Evolutionary conservation across 257 asterid genomes (phyloP).

Genomic region (Catharanthus roseus): DNA sequence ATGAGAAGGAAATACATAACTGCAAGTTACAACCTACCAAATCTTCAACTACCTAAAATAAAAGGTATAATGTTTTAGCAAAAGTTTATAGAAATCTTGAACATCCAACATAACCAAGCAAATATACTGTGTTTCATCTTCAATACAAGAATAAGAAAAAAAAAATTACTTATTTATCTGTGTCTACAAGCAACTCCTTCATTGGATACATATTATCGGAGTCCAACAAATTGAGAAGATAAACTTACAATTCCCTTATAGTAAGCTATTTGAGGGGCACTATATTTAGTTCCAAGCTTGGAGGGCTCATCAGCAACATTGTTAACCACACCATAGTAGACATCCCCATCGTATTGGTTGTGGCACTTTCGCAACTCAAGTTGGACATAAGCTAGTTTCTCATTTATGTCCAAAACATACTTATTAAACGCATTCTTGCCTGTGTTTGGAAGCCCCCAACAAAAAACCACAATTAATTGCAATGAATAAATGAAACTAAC

Average conservation of each 20-base stretch:
- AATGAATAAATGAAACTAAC: not conserved
- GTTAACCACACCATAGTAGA: constrained; percentile 83
- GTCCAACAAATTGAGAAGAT: not conserved
- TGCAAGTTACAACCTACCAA: too few species aligned
- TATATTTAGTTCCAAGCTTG: constrained; percentile 80
- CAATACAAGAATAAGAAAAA: not conserved
- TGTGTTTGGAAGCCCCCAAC: constrained; percentile 33
- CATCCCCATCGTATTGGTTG: constrained; percentile 63
- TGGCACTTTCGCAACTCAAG: constrained; percentile 76
- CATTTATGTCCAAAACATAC: constrained; percentile 59
- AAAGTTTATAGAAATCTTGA: not conserved
- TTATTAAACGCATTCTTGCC: constrained; percentile 47
- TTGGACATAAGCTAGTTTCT: constrained; percentile 57
- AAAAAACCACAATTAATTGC: constrained; percentile 3
- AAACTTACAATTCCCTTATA: constrained; percentile 81
- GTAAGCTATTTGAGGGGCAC: constrained; percentile 85
- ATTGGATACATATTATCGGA: not conserved
- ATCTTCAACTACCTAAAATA: not conserved
- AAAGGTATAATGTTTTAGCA: not conserved
- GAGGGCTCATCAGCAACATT: constrained; percentile 76
- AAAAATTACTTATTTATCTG: not conserved
- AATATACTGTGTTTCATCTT: not conserved
- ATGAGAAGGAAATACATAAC: not conserved
- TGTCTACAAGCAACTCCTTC: not conserved
- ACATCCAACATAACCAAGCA: not conserved